phyloP scores from a whole-genome alignment of 441 rosid genomes.

The Iberis amara region DNA sequence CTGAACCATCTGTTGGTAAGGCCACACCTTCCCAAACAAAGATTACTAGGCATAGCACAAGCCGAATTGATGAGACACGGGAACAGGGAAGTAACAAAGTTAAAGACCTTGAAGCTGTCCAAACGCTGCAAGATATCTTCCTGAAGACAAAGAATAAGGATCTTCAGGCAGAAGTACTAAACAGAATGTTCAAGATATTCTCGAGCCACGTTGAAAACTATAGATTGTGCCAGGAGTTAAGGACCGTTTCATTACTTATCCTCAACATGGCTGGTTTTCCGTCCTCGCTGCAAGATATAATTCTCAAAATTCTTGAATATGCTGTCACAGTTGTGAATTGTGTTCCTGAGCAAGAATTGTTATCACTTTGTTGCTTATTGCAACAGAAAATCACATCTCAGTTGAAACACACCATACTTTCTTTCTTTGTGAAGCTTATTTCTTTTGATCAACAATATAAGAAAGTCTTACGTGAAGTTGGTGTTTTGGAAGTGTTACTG shows the following conservation, averaged over 20 bases:
- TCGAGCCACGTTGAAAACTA: slow-evolving; percentile 98
- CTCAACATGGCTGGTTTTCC: slow-evolving; percentile 98
- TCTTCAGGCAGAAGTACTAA: slow-evolving; percentile 96
- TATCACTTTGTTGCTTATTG: slow-evolving; percentile 96
- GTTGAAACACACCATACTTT: slow-evolving; percentile 84
- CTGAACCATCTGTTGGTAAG: slow-evolving; percentile 52
- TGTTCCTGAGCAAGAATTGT: slow-evolving; percentile 97
- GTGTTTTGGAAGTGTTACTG: slow-evolving; percentile 86
- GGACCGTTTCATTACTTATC: slow-evolving; percentile 94
- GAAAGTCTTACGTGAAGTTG: slow-evolving; percentile 98
- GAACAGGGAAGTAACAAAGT: slow-evolving; percentile 76
- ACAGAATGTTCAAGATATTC: slow-evolving; percentile 97
- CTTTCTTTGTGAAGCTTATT: slow-evolving; percentile 91
- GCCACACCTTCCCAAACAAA: slow-evolving; percentile 53
- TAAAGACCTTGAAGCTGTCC: slow-evolving; percentile 99
- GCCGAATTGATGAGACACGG: slow-evolving; percentile 71
- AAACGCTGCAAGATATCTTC: slow-evolving; percentile 95
- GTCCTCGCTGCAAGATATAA: slow-evolving; percentile 84
- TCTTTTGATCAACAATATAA: slow-evolving; percentile 99
- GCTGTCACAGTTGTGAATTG: slow-evolving; percentile 99
- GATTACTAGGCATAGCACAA: slow-evolving; percentile 54
- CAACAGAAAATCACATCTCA: slow-evolving; percentile 93
- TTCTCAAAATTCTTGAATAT: slow-evolving; percentile 97
- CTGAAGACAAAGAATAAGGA: slow-evolving; percentile 84
- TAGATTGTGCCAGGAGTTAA: slow-evolving; percentile 79